phyloP scores from a whole-genome alignment of 2,329 filamentous ascomycete species.

The Aspergillus oerlinghausenensis region DNA sequence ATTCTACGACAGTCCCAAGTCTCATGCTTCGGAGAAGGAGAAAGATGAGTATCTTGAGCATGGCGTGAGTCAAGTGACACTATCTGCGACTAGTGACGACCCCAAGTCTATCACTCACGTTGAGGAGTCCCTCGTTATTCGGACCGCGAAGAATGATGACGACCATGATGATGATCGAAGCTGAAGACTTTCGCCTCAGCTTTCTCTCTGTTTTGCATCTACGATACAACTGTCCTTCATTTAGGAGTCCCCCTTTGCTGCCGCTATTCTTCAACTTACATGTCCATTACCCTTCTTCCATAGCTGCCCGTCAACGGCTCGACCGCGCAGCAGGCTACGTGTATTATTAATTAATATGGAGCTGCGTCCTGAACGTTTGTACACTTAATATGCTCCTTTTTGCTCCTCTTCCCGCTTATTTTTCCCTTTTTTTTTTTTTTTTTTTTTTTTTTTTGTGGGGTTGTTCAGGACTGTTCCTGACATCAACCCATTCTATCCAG shows the following conservation, averaged over 20 bases:
- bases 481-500: neutral
- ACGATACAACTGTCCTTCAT: neutral
- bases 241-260: neutral
- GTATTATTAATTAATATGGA: constrained; percentile 15
- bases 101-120: neutral
- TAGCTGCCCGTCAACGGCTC: constrained; percentile 7
- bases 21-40: neutral
- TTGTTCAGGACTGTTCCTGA: neutral
- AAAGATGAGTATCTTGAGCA: neutral
- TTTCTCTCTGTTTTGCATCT: constrained; percentile 1
- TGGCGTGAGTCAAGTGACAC: neutral
- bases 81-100: neutral
- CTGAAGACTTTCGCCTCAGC: constrained; percentile 5
- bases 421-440: constrained; percentile 4
- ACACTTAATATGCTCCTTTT: constrained; percentile 14
- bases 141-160: constrained; percentile 4
- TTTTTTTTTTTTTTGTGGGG: neutral
- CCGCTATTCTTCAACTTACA: neutral
- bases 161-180: constrained; percentile 2
- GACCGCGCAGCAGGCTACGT: constrained; percentile 4
- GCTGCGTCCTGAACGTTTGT: constrained; percentile 4
- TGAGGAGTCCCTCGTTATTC: neutral
- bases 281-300: constrained; percentile 1
- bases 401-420: neutral
- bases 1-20: neutral